A percentile compares a stretch with the other conserved stretches of the same genome.
These are phyloP conservation scores for Mycena kentingensis DNA, from an alignment of 768 basidiomycete genomes.

Conservation along the genomic window DNA sequence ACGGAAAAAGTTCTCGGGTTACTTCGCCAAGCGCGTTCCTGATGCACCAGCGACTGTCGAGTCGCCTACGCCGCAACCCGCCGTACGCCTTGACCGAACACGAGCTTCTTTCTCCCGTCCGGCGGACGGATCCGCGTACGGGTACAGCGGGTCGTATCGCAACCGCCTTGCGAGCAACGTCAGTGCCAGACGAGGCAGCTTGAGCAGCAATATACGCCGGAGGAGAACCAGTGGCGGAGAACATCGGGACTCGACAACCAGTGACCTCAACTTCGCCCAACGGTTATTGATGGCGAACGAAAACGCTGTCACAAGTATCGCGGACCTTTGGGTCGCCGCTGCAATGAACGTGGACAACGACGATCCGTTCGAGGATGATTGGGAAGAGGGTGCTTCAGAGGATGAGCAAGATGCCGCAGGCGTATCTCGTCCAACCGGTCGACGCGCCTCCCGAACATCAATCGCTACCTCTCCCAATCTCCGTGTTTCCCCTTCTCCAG, in stretches of 20 bases:
- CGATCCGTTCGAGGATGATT: slow-evolving; percentile 69
- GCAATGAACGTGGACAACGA: slow-evolving; percentile 95
- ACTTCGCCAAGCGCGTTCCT: slow-evolving; percentile 55
- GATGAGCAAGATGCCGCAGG: slow-evolving; percentile 36
- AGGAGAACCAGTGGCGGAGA: slow-evolving; percentile 53
- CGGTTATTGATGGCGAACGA: slow-evolving; percentile 91
- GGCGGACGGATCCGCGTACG: slow-evolving; percentile 78
- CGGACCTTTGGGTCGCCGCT: slow-evolving; percentile 96
- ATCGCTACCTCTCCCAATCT: neutral
- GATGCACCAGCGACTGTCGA: slow-evolving; percentile 37
- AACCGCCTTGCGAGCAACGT: slow-evolving; percentile 55
- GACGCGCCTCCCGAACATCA: slow-evolving; percentile 14
- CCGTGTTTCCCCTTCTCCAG: slow-evolving; percentile 17
- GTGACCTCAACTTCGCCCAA: slow-evolving; percentile 85
- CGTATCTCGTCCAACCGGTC: slow-evolving; percentile 23
- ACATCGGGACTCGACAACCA: slow-evolving; percentile 41
- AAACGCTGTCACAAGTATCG: slow-evolving; percentile 90
- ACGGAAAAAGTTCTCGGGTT: slow-evolving; percentile 56
- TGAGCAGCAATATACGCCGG: slow-evolving; percentile 53
- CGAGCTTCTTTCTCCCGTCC: slow-evolving; percentile 56
- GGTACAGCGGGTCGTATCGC: slow-evolving; percentile 63
- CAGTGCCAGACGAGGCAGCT: slow-evolving; percentile 53
- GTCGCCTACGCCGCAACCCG: slow-evolving; percentile 38
- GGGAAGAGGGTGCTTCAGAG: slow-evolving; percentile 41
- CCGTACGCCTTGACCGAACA: slow-evolving; percentile 48